Percentiles rank a stretch among this genome's conserved stretches.
These are phyloP conservation scores for Pseudozyma hubeiensis DNA, from an alignment of 1,284 basidiomycete genomes.

Conservation along the genomic window DNA sequence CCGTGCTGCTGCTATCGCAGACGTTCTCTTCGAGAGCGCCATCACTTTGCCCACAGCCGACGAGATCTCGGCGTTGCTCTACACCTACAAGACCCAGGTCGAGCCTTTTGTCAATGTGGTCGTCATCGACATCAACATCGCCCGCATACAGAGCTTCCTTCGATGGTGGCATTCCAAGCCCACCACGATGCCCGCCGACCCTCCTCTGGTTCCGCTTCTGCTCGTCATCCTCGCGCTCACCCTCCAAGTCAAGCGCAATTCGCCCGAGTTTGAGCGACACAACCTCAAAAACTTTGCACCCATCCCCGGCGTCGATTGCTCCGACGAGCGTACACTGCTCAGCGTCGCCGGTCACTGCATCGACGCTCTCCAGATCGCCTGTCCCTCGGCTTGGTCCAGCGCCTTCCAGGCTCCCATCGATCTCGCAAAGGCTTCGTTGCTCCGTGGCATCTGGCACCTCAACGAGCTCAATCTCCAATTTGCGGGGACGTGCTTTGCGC, in stretches of 20 bases:
- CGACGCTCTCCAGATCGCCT: constrained; percentile 57
- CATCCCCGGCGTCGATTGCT: constrained; percentile 46
- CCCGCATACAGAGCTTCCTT: constrained; percentile 56
- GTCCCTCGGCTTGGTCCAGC: constrained; percentile 57
- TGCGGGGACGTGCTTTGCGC: constrained; percentile 56
- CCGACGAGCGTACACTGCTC: constrained; percentile 53
- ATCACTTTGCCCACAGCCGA: constrained; percentile 51
- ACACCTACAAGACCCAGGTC: constrained; percentile 56
- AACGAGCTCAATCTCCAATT: constrained; percentile 60
- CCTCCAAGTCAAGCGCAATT: constrained; percentile 53
- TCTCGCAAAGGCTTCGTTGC: constrained; percentile 55
- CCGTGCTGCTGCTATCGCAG: constrained; percentile 57
- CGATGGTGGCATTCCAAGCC: constrained; percentile 61
- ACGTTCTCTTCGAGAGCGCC: constrained; percentile 50
- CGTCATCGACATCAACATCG: constrained; percentile 56
- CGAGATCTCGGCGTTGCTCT: constrained; percentile 47
- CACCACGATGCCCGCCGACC: constrained; percentile 59
- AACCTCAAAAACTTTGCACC: constrained; percentile 31
- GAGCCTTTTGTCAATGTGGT: constrained; percentile 55
- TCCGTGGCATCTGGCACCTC: constrained; percentile 60
- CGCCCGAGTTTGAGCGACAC: constrained; percentile 34
- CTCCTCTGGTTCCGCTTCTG: constrained; percentile 58
- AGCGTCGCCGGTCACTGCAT: constrained; percentile 58
- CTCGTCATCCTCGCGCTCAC: constrained; percentile 60
- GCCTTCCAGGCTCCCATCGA: constrained; percentile 62